These are phyloP conservation scores for Phalaenopsis hybrid DNA, from an alignment of 116 monocot species.

Conservation along the genomic window DNA sequence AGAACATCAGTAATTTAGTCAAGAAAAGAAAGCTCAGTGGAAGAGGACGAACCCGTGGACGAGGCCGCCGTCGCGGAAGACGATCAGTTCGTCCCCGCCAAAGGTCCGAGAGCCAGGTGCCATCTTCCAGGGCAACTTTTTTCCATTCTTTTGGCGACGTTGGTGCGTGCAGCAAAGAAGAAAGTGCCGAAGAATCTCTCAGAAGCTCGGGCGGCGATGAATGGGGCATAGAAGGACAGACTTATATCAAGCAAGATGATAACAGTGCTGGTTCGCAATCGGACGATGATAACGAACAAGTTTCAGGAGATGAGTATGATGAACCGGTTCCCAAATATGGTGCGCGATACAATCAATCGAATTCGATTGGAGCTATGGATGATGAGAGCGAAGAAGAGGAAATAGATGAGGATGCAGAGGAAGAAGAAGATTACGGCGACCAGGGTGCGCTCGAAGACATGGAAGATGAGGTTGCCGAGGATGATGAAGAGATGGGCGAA, in stretches of 20 bases:
- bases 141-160: constrained; percentile 10
- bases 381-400: constrained; percentile 40
- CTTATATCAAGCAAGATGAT: constrained; percentile 54
- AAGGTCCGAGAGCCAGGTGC: constrained; percentile 11
- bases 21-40: constrained; percentile 36
- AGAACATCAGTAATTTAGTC: constrained; percentile 14
- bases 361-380: constrained; percentile 28
- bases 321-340: constrained; percentile 33
- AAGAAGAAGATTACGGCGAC: constrained; percentile 9
- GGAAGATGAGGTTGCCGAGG: constrained; percentile 10
- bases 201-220: constrained; percentile 49
- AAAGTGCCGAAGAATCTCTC: constrained; percentile 32
- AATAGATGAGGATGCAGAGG: constrained; percentile 11
- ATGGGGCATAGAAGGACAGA: constrained; percentile 19
- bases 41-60: constrained; percentile 47
- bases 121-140: neutral
- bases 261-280: constrained; percentile 40
- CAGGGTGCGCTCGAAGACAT: constrained; percentile 2
- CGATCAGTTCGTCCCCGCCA: constrained; percentile 50
- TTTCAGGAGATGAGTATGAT: constrained; percentile 68
- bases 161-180: constrained; percentile 1
- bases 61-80: constrained; percentile 63
- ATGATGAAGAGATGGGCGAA: constrained; percentile 15
- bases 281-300: constrained; percentile 38
- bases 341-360: constrained; percentile 21